phyloP scores from a whole-genome alignment of 176 grass and related monocot genomes.

The Bonia amplexicaulis region DNA sequence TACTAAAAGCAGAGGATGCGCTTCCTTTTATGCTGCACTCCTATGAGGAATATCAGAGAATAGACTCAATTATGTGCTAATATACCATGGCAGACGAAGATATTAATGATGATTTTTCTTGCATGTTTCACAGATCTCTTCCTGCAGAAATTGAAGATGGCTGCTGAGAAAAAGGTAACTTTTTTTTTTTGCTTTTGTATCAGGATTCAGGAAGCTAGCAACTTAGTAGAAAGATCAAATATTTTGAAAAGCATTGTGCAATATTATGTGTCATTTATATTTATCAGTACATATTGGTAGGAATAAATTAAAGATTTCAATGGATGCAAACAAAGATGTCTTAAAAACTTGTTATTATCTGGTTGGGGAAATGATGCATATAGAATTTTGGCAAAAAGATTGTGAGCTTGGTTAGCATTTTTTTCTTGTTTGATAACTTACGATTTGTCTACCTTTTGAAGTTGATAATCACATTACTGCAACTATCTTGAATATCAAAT shows the following conservation, averaged over 20 bases:
- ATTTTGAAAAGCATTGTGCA: background rate
- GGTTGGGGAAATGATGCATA: background rate
- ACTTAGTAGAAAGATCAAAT: background rate
- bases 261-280: background rate
- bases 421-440: background rate
- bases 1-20: background rate
- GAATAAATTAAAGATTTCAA: background rate
- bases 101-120: constrained; percentile 25
- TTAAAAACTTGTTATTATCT: background rate
- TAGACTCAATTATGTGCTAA: background rate
- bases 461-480: background rate
- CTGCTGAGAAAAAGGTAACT: constrained; percentile 72
- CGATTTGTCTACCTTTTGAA: background rate
- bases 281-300: background rate
- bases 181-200: background rate
- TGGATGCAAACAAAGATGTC: background rate
- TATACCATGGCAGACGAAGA: background rate
- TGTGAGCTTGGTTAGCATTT: background rate
- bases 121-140: constrained; percentile 50
- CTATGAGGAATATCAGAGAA: background rate
- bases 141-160: constrained; percentile 63
- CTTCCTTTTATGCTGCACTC: background rate
- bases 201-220: background rate
- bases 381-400: background rate
- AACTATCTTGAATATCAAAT: background rate